These are phyloP conservation scores for Nitzschia sp. DNA, from an alignment of 108 stramenopile species.

Conservation along the genomic window DNA sequence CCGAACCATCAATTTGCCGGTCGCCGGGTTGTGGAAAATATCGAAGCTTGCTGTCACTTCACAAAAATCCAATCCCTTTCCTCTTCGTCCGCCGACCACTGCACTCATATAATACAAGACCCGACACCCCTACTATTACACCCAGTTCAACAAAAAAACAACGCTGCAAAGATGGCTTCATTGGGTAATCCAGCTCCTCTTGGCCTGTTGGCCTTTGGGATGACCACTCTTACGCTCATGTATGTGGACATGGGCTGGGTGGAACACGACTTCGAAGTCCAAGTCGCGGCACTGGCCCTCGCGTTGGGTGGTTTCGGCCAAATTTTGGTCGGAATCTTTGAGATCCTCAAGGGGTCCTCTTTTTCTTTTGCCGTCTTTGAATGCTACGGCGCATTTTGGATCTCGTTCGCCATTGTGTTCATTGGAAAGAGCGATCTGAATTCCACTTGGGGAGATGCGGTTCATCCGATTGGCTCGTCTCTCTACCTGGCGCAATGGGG, in stretches of 20 bases:
- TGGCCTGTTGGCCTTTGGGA: background rate
- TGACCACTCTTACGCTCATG: conserved; percentile 9
- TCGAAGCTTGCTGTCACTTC: no score
- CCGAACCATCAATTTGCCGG: no score
- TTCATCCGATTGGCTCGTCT: background rate
- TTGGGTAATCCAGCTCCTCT: conserved; percentile 10
- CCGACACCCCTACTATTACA: background rate
- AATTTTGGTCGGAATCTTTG: conserved; percentile 14
- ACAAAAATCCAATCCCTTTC: background rate
- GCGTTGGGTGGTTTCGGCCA: conserved; percentile 7
- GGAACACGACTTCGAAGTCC: background rate
- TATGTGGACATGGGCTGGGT: conserved; percentile 6
- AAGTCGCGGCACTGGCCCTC: background rate
- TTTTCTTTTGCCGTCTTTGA: conserved; percentile 6
- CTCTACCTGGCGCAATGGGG: conserved; percentile 6
- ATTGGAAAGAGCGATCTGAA: background rate
- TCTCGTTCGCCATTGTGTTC: background rate
- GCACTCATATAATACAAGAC: background rate
- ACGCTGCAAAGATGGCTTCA: no score
- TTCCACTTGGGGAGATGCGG: background rate
- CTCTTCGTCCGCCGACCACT: background rate
- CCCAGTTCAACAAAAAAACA: background rate
- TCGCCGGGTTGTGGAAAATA: no score
- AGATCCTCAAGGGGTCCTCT: conserved; percentile 1
- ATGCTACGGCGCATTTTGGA: conserved; percentile 4